phyloP scores from a whole-genome alignment of 805 yeast species.

The Torulaspora gathmanii region DNA sequence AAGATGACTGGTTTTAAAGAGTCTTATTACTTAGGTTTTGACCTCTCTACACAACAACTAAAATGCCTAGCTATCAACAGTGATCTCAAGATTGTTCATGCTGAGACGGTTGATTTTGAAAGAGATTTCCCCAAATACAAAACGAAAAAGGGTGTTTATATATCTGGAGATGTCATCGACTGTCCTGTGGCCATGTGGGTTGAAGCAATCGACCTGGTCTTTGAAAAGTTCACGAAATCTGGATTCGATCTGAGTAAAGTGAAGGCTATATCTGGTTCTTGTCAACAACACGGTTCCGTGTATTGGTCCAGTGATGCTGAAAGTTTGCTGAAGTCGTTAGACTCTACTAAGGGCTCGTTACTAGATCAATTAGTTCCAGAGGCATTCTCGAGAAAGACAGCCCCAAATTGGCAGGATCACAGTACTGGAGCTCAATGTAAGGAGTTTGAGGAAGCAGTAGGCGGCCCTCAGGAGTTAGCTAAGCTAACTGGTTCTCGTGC shows the following conservation, averaged over 20 bases:
- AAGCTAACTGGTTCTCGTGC: conserved; percentile 77
- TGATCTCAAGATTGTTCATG: conserved; percentile 47
- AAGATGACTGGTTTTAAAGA: conserved; percentile 7
- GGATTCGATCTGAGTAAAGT: conserved; percentile 57
- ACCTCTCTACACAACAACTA: conserved; percentile 84
- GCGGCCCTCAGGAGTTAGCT: conserved; percentile 58
- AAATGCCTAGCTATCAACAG: conserved; percentile 65
- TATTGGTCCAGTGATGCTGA: conserved; percentile 60
- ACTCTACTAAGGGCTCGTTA: conserved; percentile 34
- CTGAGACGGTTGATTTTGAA: conserved; percentile 71
- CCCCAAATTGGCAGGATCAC: conserved; percentile 96
- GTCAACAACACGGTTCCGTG: conserved; percentile 91
- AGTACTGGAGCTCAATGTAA: conserved; percentile 68
- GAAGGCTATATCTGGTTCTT: conserved; percentile 71
- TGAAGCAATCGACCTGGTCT: conserved; percentile 67
- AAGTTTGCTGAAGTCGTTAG: conserved; percentile 38
- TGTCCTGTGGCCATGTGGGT: conserved; percentile 91
- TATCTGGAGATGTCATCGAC: conserved; percentile 51
- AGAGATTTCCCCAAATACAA: conserved; percentile 54
- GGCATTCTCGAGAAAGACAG: conserved; percentile 57
- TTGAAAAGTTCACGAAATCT: conserved; percentile 47
- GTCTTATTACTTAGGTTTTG: conserved; percentile 60
- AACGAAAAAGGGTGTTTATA: conserved; percentile 68
- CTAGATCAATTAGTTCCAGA: conserved; percentile 43
- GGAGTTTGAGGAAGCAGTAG: conserved; percentile 55